These are phyloP conservation scores for Fusarium irregulare DNA, from an alignment of 2,329 filamentous ascomycete species.

Conservation along the genomic window DNA sequence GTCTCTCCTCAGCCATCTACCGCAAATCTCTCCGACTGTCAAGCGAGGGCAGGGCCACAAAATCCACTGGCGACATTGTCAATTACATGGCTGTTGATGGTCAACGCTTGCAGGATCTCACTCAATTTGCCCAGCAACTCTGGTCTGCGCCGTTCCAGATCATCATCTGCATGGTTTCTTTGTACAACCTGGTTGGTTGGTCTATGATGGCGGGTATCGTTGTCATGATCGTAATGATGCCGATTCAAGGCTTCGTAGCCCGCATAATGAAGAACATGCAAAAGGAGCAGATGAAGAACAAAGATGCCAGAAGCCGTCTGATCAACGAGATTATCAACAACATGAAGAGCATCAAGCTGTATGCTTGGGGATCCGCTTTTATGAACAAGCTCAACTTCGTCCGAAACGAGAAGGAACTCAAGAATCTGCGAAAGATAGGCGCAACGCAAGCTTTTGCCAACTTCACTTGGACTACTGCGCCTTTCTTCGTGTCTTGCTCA, in stretches of 20 bases:
- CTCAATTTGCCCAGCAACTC: constrained; percentile 93
- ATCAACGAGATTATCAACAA: constrained; percentile 99
- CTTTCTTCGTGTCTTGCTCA: constrained; percentile 96
- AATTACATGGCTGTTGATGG: constrained; percentile 99
- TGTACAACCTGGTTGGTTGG: constrained; percentile 93
- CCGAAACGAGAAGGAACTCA: constrained; percentile 93
- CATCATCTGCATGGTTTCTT: constrained; percentile 90
- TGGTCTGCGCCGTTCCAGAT: constrained; percentile 99
- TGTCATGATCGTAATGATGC: constrained; percentile 98
- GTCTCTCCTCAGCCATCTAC: constrained; percentile 91
- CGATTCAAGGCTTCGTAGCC: constrained; percentile 91
- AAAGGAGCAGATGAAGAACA: constrained; percentile 99
- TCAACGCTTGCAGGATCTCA: constrained; percentile 91
- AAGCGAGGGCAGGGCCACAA: constrained; percentile 88
- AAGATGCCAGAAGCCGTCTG: constrained; percentile 89
- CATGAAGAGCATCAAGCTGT: constrained; percentile 99
- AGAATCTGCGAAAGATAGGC: constrained; percentile 95
- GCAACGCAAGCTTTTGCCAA: constrained; percentile 94
- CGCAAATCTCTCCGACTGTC: constrained; percentile 89
- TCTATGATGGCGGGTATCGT: constrained; percentile 96
- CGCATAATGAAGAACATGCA: constrained; percentile 94
- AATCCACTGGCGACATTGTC: constrained; percentile 97
- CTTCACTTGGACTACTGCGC: constrained; percentile 97
- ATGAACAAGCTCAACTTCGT: constrained; percentile 98
- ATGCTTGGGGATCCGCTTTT: constrained; percentile 96